Conservation (phyloP, 768 basidiomycete species). For the Russula sp. region DNA sequence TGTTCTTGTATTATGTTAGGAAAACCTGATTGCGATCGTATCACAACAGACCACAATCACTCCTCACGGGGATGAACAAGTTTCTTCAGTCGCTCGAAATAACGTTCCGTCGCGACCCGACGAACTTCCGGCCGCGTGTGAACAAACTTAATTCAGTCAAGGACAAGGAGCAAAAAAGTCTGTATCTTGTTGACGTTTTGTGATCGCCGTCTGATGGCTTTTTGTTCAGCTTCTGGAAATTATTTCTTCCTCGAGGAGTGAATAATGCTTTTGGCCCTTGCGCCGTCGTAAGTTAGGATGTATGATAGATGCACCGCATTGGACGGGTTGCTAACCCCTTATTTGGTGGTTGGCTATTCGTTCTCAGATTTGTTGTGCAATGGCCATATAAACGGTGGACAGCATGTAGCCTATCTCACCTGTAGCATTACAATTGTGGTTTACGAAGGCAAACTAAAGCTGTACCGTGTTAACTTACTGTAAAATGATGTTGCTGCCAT, state of each 20-base stretch:
- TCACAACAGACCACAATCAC: constrained; percentile 76
- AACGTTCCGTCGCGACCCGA: constrained; percentile 97
- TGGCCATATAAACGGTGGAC: not conserved
- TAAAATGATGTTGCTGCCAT: not conserved
- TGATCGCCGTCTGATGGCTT: constrained; percentile 5
- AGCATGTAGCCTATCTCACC: constrained; percentile 14
- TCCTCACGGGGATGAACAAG: constrained; percentile 96
- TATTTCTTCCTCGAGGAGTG: constrained; percentile 93
- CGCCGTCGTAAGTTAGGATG: not conserved
- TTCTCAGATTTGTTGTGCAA: not conserved
- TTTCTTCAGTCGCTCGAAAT: constrained; percentile 95
- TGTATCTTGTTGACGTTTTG: constrained; percentile 31
- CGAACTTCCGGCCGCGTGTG: constrained; percentile 85
- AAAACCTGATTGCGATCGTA: not conserved
- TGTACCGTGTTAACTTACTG: not conserved
- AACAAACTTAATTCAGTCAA: constrained; percentile 85
- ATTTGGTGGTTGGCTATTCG: not conserved
- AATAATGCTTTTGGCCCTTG: constrained; percentile 24
- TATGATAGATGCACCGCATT: constrained; percentile 5
- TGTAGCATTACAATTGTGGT: constrained; percentile 23
- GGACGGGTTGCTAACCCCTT: not conserved
- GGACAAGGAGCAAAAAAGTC: constrained; percentile 85
- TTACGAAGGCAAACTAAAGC: not conserved
- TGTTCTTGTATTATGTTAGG: not conserved
- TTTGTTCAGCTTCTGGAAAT: constrained; percentile 63